Conservation (phyloP, 768 basidiomycete genomes). For the Lyophyllum semitale region DNA sequence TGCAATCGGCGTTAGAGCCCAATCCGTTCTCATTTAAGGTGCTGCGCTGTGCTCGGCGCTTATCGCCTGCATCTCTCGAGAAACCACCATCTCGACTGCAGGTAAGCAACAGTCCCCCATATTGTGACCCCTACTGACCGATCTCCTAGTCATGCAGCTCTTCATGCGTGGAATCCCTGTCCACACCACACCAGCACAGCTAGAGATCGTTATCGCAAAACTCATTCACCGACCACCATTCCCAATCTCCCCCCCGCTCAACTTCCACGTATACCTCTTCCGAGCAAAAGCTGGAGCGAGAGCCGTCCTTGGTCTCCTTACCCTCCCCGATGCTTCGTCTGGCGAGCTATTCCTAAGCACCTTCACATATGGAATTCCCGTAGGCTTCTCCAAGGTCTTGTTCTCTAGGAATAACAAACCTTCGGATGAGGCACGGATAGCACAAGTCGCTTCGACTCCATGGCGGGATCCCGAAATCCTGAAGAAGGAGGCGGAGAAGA, state of each 20-base stretch:
- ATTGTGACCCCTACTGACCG: neutral
- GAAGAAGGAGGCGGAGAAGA: neutral
- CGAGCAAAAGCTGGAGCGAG: neutral
- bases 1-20: neutral
- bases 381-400: neutral
- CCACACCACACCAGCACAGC: neutral
- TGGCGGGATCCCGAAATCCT: neutral
- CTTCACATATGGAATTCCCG: neutral
- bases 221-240: constrained; percentile 3
- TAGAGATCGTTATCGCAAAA: neutral
- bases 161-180: constrained; percentile 7
- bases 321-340: neutral
- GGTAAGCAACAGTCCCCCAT: neutral
- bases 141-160: constrained; percentile 5
- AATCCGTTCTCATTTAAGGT: neutral
- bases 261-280: constrained; percentile 1
- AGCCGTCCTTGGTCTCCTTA: neutral
- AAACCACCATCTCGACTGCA: neutral
- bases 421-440: neutral
- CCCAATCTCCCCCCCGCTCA: constrained; percentile 1
- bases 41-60: neutral
- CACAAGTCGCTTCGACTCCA: neutral
- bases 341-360: neutral
- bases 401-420: neutral
- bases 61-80: neutral